Evolutionary conservation across 2,329 filamentous ascomycete species (phyloP), one percentile per base, ranked within the genome.

Genomic region (Colletotrichum chrysophilum): DNA sequence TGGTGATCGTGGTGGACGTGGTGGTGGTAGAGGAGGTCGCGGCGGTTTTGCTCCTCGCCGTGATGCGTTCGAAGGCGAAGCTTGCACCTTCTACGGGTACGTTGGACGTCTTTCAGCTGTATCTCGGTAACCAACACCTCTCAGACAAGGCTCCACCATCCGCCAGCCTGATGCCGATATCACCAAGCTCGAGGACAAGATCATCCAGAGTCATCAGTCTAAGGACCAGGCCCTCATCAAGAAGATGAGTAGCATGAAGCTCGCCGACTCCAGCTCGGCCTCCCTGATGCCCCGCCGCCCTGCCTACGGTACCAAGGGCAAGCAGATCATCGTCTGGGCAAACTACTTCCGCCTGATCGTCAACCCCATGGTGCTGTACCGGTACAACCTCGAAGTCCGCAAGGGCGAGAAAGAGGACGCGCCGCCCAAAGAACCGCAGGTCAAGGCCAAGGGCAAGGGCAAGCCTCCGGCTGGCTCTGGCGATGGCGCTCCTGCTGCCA

Each of bases 321-420:
- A 62, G 2, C 60, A 80, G 0, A 86, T 90, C 4, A 78, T 83
- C 3, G 82, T 92, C 0, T 91, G 89, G 88, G 84, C 89, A 6
- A 92, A 92, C 80, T 91, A 89, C 78, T 91, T 90, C 78, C 82
- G 82, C 2, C 73, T 92, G 64, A 79, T 83, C 8, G 77, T 88
- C 9, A 84, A 85, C 55, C 79, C 82, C 0, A 79, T 83, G 3
- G 74, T 78, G 0, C 74, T 90, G 6, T 87, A 85, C 79, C 88
- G 85, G 72, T 91, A 91, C 79, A 84, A 83, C 4, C 75, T 91
- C 12, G 81, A 85, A 2, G 85, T 87, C 13, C 78, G 75, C 2
- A 80, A 72, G 61, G 62, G 70, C 21, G 66, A 66, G 3, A 76
- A 74, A 61, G 66, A 78, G 64, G 48, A 75, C 71, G 52, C 64